These are phyloP conservation scores for Plicaturopsis crispa DNA, from an alignment of 768 basidiomycete species.

Conservation along the genomic window DNA sequence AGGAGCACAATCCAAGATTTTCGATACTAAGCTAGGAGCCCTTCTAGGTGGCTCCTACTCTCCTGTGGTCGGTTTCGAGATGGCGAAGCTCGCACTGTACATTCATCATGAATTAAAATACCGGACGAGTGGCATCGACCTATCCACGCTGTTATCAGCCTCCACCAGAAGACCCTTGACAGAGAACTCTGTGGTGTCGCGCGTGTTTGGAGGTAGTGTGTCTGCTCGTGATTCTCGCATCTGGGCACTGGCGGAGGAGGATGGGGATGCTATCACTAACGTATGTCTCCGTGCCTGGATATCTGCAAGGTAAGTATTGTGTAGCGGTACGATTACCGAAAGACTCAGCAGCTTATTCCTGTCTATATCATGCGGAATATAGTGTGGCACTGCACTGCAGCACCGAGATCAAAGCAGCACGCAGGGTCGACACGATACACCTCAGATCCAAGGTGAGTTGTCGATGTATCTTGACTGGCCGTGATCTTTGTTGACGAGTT, in stretches of 20 bases:
- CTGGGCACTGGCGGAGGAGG: slow-evolving; percentile 22
- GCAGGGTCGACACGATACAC: slow-evolving; percentile 10
- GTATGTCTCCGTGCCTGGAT: slow-evolving; percentile 32
- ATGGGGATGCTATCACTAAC: slow-evolving; percentile 13
- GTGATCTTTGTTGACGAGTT: background rate
- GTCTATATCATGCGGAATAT: background rate
- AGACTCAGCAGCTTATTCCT: background rate
- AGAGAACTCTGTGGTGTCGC: no score
- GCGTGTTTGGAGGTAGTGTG: slow-evolving; percentile 16
- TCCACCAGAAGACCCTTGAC: slow-evolving; percentile 13
- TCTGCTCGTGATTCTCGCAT: slow-evolving; percentile 12
- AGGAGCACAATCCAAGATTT: background rate
- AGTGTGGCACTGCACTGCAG: slow-evolving; percentile 17
- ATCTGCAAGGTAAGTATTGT: slow-evolving; percentile 22
- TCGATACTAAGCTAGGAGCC: slow-evolving; percentile 9
- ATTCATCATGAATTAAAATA: slow-evolving; percentile 18
- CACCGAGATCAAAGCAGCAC: background rate
- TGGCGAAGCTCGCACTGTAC: slow-evolving; percentile 26
- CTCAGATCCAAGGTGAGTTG: slow-evolving; percentile 14
- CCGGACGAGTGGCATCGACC: slow-evolving; percentile 28
- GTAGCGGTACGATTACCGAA: no score
- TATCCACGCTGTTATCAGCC: slow-evolving; percentile 20
- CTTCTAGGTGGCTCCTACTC: slow-evolving; percentile 12
- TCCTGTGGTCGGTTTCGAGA: slow-evolving; percentile 25
- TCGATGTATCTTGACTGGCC: background rate